Evolutionary conservation across 768 basidiomycete genomes (phyloP), one percentile per base, ranked within the genome.

Genomic region (Sutorius australiensis): DNA sequence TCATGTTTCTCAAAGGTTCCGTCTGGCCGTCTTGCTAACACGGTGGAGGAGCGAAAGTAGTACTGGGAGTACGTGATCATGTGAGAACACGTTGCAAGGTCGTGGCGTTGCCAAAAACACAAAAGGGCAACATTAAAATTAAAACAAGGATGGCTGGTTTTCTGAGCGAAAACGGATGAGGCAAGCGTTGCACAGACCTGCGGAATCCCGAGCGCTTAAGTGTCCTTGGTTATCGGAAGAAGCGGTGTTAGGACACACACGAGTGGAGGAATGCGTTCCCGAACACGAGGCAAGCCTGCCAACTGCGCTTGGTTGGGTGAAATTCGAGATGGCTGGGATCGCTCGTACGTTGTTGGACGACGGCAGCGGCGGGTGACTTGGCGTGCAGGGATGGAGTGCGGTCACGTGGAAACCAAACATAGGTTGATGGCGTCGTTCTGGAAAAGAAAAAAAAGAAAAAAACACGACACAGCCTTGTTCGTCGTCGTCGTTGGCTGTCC

Each of bases 21-120:
- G 45, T n/a, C n/a, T 43, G 21, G 45, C 19, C 19, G 27, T 9
- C 31, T 40, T 8, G 40, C 6, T 17, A 17, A 17, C 9, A 17
- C 14, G 4, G 16, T n/a, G 34, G 14, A 13, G 46, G 36, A 39
- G 34, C 37, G 9, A 39, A 28, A 28, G 42, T 38, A 53, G 51
- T 50, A 45, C 48, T 21, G 10, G 16, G 30, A 38, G 59, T 64
- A 64, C 56, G 50, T 61, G 56, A 61, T 58, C 5, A 27, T 24
- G 34, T 24, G 10, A 24, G 24, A 24, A 57, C 65, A 64, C 65
- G 65, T 64, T 66, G 64, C 37, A 47, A 56, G 51, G 17, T n/a
- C 60, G 52, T 59, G 57, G 16, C 1, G 2, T 37, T 27, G 17
- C n/a, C n/a, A n/a, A 30, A 30, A 28, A n/a, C 33, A 31, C 24